These are phyloP conservation scores for Penicillium riverlandense DNA, from an alignment of 495 filamentous ascomycete genomes.

Conservation along the genomic window DNA sequence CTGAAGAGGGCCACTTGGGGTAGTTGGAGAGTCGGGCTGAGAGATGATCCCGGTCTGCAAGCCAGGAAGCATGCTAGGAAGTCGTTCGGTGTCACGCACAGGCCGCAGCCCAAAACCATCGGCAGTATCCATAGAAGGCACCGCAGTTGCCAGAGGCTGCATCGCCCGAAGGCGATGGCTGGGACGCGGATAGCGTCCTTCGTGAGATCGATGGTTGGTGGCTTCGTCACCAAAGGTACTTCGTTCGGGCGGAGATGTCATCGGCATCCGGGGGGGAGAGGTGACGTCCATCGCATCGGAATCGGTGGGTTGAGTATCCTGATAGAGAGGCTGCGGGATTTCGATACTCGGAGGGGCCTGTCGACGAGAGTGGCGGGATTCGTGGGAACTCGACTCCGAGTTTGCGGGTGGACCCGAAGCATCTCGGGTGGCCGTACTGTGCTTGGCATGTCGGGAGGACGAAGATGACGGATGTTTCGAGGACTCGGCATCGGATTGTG, in stretches of 20 bases:
- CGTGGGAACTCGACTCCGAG: constrained; percentile 32
- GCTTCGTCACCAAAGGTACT: constrained; percentile 53
- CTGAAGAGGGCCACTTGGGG: constrained; percentile 64
- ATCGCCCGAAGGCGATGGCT: constrained; percentile 46
- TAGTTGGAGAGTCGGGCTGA: constrained; percentile 90
- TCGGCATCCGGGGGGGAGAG: constrained; percentile 58
- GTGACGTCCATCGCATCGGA: constrained; percentile 51
- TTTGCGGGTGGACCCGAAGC: constrained; percentile 23
- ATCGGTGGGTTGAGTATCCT: constrained; percentile 38
- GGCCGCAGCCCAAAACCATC: constrained; percentile 73
- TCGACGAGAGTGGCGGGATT: constrained; percentile 49
- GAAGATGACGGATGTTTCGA: constrained; percentile 41
- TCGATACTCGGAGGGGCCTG: constrained; percentile 69
- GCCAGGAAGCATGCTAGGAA: constrained; percentile 76
- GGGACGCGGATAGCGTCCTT: constrained; percentile 43
- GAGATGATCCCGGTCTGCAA: constrained; percentile 67
- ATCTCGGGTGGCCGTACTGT: constrained; percentile 16
- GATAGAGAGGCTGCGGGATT: constrained; percentile 56
- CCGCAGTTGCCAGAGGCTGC: constrained; percentile 61
- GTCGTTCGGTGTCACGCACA: constrained; percentile 77
- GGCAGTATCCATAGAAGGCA: constrained; percentile 64
- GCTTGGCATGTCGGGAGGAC: constrained; percentile 34
- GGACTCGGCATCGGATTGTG: constrained; percentile 67
- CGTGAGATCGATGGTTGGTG: constrained; percentile 47
- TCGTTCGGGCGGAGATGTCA: constrained; percentile 70